Percentiles rank a stretch among this genome's conserved stretches.
Conservation (phyloP, 352 stramenopile genomes). For the Phytophthora europaea region DNA sequence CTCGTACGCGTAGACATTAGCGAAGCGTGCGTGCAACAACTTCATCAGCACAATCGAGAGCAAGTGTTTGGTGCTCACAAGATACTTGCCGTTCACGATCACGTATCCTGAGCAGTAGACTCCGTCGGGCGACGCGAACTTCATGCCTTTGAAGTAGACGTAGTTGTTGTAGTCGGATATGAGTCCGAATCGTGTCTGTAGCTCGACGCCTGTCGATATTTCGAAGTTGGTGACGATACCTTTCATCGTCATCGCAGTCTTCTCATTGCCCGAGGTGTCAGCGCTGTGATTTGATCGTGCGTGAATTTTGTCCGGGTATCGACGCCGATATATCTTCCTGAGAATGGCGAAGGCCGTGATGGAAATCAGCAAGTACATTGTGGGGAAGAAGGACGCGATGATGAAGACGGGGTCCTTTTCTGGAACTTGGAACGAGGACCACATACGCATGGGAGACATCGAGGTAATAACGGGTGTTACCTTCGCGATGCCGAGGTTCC, state of each 20-base stretch:
- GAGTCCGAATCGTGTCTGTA: conserved; percentile 41
- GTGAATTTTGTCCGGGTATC: conserved; percentile 22
- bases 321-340: conserved; percentile 26
- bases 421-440: conserved; percentile 34
- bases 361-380: conserved; percentile 23
- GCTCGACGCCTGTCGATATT: conserved; percentile 33
- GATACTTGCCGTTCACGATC: conserved; percentile 45
- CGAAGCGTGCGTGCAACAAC: conserved; percentile 22
- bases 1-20: conserved; percentile 42
- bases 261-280: conserved; percentile 25
- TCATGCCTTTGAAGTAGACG: conserved; percentile 49
- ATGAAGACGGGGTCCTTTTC: conserved; percentile 31
- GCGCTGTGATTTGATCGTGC: conserved; percentile 7
- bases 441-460: conserved; percentile 39
- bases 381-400: conserved; percentile 28
- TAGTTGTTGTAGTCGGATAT: conserved; percentile 52
- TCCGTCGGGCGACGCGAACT: conserved; percentile 46
- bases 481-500: conserved; percentile 10
- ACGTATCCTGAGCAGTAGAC: conserved; percentile 52
- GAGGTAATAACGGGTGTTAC: conserved; percentile 11
- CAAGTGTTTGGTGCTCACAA: conserved; percentile 44
- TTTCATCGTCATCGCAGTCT: conserved; percentile 3
- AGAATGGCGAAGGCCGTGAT: conserved; percentile 17
- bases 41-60: conserved; percentile 45
- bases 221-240: conserved; percentile 41